Base-by-base conservation (phyloP, 2,329 filamentous ascomycete genomes). In the Exophiala oligosperma region DNA sequence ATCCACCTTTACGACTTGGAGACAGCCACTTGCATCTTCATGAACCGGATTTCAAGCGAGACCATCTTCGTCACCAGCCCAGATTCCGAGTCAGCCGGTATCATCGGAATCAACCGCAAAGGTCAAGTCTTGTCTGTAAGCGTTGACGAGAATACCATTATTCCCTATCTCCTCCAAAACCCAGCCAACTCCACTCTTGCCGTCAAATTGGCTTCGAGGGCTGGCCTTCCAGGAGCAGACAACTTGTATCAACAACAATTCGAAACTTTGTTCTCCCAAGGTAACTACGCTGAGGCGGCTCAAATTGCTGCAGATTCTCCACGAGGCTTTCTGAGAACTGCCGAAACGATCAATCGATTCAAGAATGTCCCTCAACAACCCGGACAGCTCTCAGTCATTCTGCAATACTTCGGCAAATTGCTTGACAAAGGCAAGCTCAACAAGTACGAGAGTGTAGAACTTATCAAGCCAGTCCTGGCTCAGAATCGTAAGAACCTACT, bases 21-120 rank as follows among this genome's bases (percentile, higher is more conserved):
- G 80, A 94, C 90, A 6, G 95, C 91, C 58, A 90, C 89, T 11
- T 95, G 91, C 73, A 94, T 99, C 72, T 99, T 97, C 84, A 95
- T 99, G 92, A 99, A 99, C 82, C 89, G 95, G 68, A 99, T 99
- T 70, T 99, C 94, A 35, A 96, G 92, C 80, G 94, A 99, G 73
- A 99, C 94, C 26, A 97, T 99, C 73, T 99, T 99, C 79, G 95
- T 93, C 26, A 97, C 92, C 21, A 89, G 91, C 48, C 79, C 87
- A 37, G 94, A 99, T 73, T 83, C 84, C 54, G 87, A 92, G 23
- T 95, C 91, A 17, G 85, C 88, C 47, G 95, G 95, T 68, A 89
- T 99, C 63, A 84, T 99, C 53, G 92, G 91, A 67, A 93, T 99
- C 73, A 99, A 99, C 79, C 88, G 95, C 70, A 96, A 96, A 80